These are phyloP conservation scores for Eucalyptus curtisii DNA, from an alignment of 345 rosid species.

Conservation along the genomic window DNA sequence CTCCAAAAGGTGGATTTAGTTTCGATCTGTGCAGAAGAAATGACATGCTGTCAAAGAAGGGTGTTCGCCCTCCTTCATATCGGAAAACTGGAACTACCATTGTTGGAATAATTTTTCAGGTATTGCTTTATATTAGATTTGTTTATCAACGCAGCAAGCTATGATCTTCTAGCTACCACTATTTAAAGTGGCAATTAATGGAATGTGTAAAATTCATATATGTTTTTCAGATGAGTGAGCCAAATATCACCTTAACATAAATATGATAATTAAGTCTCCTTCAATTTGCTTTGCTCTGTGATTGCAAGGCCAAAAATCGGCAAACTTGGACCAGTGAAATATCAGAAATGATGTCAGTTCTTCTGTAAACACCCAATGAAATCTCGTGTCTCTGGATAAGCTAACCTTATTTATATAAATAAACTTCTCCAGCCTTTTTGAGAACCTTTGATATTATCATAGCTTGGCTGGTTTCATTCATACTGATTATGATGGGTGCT, in stretches of 20 bases:
- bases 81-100: constrained; percentile 93
- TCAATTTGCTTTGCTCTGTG: background rate
- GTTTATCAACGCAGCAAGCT: background rate
- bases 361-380: background rate
- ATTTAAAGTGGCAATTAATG: background rate
- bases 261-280: background rate
- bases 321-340: background rate
- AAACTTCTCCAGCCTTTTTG: background rate
- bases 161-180: background rate
- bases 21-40: constrained; percentile 86
- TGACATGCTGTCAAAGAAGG: constrained; percentile 57
- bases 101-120: constrained; percentile 76
- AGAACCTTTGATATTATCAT: background rate
- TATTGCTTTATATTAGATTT: background rate
- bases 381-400: background rate
- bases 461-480: background rate
- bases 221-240: background rate
- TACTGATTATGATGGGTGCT: background rate
- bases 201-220: background rate
- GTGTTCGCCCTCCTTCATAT: constrained; percentile 47
- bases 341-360: background rate
- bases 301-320: background rate
- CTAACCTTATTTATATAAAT: background rate
- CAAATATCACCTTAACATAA: background rate
- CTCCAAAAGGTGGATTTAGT: constrained; percentile 66